A percentile compares a stretch with the other conserved stretches of the same genome.
These are phyloP conservation scores for Aspergillus funiculosus DNA, from an alignment of 495 filamentous ascomycete genomes.

Conservation along the genomic window DNA sequence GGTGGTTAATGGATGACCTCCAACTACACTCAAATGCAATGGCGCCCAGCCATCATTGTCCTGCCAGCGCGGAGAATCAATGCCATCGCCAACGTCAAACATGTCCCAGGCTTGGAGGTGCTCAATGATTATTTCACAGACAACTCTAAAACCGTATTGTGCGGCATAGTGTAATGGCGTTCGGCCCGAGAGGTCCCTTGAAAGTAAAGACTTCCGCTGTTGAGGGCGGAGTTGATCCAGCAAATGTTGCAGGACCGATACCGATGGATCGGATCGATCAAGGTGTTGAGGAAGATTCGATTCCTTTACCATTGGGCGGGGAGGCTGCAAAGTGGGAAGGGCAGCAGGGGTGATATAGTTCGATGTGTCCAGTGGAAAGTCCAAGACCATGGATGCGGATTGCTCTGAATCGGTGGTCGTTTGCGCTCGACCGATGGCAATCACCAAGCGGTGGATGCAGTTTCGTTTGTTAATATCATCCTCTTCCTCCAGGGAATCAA, in stretches of 20 bases:
- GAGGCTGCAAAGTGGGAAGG: slow-evolving; percentile 56
- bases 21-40: slow-evolving; percentile 85
- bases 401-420: slow-evolving; percentile 48
- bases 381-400: slow-evolving; percentile 38
- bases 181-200: slow-evolving; percentile 73
- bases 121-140: slow-evolving; percentile 81
- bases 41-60: slow-evolving; percentile 89
- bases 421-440: slow-evolving; percentile 78
- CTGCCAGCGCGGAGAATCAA: slow-evolving; percentile 82
- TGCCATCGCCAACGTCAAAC: slow-evolving; percentile 76
- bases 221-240: slow-evolving; percentile 61
- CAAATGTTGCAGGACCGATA: slow-evolving; percentile 66
- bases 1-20: slow-evolving; percentile 83
- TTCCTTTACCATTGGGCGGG: slow-evolving; percentile 50
- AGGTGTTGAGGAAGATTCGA: slow-evolving; percentile 54
- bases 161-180: slow-evolving; percentile 92
- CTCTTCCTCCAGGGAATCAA: slow-evolving; percentile 70
- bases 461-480: slow-evolving; percentile 93
- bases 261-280: slow-evolving; percentile 64
- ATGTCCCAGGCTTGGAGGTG: slow-evolving; percentile 84
- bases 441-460: slow-evolving; percentile 85
- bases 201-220: slow-evolving; percentile 63
- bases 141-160: slow-evolving; percentile 83
- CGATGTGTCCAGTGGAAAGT: slow-evolving; percentile 47
- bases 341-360: slow-evolving; percentile 75